Evolutionary conservation across 148 eudicot genomes (phyloP).

Genomic region (Fallopia convolvulus): DNA sequence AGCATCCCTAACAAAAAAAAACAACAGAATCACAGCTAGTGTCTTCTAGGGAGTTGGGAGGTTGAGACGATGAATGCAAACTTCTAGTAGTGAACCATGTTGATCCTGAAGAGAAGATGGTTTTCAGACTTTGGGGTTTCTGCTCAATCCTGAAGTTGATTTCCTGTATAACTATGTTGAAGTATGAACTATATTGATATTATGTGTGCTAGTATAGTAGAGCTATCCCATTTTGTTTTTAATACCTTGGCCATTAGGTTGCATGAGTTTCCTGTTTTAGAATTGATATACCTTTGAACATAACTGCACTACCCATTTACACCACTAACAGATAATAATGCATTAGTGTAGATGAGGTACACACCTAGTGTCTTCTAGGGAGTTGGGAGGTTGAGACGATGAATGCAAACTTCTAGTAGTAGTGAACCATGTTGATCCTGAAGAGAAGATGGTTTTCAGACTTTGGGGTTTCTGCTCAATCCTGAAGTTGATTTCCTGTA

Average conservation of each 20-base stretch:
- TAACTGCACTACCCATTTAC: conserved; percentile 4
- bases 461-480: neutral
- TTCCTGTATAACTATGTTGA: neutral
- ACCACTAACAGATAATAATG: neutral
- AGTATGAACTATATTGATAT: neutral
- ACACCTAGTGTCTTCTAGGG: neutral
- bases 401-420: neutral
- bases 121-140: neutral
- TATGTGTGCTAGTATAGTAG: neutral
- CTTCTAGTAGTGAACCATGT: neutral
- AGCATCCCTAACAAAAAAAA: neutral
- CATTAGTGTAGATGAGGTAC: neutral
- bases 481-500: neutral
- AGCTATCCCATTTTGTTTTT: neutral
- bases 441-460: too few relatives aligned
- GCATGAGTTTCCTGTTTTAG: neutral
- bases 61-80: neutral
- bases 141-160: neutral
- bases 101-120: too few relatives aligned
- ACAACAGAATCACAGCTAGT: neutral
- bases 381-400: neutral
- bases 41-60: neutral
- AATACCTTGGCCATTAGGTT: neutral
- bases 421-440: too few relatives aligned
- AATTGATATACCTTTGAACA: neutral